Base-by-base conservation (phyloP, 371 early-diverging fungal species). In the Rhizopus microsporus region DNA sequence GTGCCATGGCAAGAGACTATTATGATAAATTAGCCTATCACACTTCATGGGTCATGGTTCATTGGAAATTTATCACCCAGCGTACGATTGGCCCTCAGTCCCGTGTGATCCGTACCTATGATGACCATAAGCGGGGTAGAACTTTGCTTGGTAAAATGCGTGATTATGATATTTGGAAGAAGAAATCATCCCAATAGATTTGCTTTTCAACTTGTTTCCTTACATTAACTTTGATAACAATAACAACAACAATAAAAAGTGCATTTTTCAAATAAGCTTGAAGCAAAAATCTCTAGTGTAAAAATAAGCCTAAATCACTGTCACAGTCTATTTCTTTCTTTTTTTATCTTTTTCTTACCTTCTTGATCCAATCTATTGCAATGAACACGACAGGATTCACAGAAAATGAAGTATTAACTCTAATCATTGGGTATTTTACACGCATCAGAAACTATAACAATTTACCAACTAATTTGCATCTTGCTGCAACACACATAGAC, bases 11-110 rank as follows among this genome's bases (percentile, higher is more conserved):
- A 1, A 82, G 88, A 47, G 97, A 97, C 67, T 97, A 88, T 73
- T 98, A 98, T 78, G 87, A 95, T 64, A 81, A 77, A 42, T 69
- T 97, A 42, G 78, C 86, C 3, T 91, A 87, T 74, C 93, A 93
- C 74, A 89, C 89, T 34, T 95, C 95, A 23, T 98, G 98, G 98
- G 59, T 85, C 34, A 79, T 80, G 57, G 94, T 94, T 46, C 88
- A 90, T 40, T 89, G 83, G 72, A 82, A 85, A 68, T 96, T 96
- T 69, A 87, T 95, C 55, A 82, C 83, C 4, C 53, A 62, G 16
- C 42, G 57, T 30, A 39, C 48, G 16, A 38, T 62, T 16, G 62
- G 62, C 8, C 94, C 94, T 12, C 92, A 92, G 74, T 86, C 87
- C n/a, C 91, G 95, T 39, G 84, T 93, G 4, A 86, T 86, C 30